These are phyloP conservation scores for Astragalus glycyphyllos DNA, from an alignment of 306 rosid genomes.

Conservation along the genomic window DNA sequence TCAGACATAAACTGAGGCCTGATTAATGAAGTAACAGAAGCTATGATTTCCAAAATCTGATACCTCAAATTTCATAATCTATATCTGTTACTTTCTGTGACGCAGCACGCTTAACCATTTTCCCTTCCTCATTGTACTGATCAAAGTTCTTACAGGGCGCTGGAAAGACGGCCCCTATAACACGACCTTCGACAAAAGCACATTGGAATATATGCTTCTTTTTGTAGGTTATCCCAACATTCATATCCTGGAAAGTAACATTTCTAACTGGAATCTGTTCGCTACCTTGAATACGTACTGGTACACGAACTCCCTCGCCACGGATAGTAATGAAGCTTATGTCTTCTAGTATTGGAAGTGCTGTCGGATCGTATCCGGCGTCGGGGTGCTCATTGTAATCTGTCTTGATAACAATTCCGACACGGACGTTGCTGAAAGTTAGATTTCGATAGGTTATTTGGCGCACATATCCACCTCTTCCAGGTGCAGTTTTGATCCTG, in stretches of 20 bases:
- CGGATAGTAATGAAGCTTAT: slow-evolving; percentile 71
- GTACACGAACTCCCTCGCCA: slow-evolving; percentile 82
- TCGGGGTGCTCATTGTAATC: slow-evolving; percentile 93
- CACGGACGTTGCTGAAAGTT: slow-evolving; percentile 74
- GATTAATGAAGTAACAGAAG: slow-evolving; percentile 30
- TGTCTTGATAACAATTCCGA: slow-evolving; percentile 85
- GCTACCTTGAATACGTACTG: slow-evolving; percentile 83
- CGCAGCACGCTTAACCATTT: slow-evolving; percentile 64
- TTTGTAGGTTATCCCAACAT: slow-evolving; percentile 75
- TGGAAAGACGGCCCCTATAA: slow-evolving; percentile 78
- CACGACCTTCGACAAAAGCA: slow-evolving; percentile 81
- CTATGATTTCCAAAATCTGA: slow-evolving; percentile 19
- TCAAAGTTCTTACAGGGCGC: slow-evolving; percentile 83
- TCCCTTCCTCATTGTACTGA: slow-evolving; percentile 68
- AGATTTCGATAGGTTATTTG: slow-evolving; percentile 67
- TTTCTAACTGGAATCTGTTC: slow-evolving; percentile 73
- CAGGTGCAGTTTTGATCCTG: slow-evolving; percentile 90
- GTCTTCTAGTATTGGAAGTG: slow-evolving; percentile 71
- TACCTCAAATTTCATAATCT: slow-evolving; percentile 78
- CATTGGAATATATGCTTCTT: slow-evolving; percentile 92
- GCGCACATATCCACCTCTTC: slow-evolving; percentile 88
- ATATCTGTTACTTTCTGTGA: slow-evolving; percentile 67
- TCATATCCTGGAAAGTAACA: slow-evolving; percentile 75
- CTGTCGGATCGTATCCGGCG: slow-evolving; percentile 64
- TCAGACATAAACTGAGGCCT: slow-evolving; percentile 11